Evolutionary conservation across 768 basidiomycete species (phyloP).

Genomic region (Rickenella mellea): DNA sequence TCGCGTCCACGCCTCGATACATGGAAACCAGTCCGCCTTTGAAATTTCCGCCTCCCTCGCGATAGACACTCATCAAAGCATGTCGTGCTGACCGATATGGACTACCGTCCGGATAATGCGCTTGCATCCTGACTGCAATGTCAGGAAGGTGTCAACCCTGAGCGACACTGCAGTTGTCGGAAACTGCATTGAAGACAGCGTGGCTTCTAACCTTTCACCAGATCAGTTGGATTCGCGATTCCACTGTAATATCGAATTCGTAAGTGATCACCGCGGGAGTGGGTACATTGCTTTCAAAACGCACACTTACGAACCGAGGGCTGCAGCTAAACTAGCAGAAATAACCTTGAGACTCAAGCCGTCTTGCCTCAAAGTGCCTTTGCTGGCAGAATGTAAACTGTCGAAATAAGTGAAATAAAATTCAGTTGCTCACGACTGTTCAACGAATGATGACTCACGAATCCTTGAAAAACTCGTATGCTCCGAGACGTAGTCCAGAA

Average conservation of each 20-base stretch:
- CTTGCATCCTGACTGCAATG: constrained; percentile 28
- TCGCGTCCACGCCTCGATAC: constrained; percentile 24
- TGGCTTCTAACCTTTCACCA: constrained; percentile 20
- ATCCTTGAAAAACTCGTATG: constrained; percentile 29
- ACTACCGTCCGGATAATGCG: constrained; percentile 22
- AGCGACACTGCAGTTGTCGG: background rate
- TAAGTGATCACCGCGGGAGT: background rate
- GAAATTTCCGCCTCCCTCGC: constrained; percentile 14
- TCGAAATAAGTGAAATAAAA: background rate
- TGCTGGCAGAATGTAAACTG: constrained; percentile 15
- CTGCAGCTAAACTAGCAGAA: constrained; percentile 21
- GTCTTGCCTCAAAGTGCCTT: constrained; percentile 19
- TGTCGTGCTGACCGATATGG: constrained; percentile 23
- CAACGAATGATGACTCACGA: constrained; percentile 11
- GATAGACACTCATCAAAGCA: constrained; percentile 21
- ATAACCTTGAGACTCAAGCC: constrained; percentile 23
- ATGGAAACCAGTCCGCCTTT: constrained; percentile 18
- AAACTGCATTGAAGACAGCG: background rate
- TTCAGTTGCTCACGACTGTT: background rate
- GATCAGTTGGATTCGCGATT: constrained; percentile 25
- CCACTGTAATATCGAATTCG: constrained; percentile 12
- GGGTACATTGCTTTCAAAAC: background rate
- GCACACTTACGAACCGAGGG: constrained; percentile 21
- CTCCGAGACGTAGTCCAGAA: constrained; percentile 24
- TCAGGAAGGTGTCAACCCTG: too few species aligned